Evolutionary conservation across 1,284 basidiomycete genomes (phyloP), one percentile per base, ranked within the genome.

Genomic region (Singerocomus rubriflavus): DNA sequence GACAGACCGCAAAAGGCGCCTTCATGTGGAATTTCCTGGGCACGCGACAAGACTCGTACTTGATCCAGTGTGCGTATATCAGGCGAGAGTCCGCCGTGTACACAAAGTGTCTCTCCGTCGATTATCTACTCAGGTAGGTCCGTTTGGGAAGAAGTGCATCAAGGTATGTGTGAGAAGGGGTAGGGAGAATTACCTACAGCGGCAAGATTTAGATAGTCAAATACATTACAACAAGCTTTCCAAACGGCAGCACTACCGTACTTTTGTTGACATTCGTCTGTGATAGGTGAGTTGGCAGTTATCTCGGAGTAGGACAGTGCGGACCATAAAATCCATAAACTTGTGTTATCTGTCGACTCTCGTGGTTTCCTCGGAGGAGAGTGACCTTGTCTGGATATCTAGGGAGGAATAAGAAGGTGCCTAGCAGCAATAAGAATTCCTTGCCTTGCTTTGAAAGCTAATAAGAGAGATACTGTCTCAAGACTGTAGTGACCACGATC

Each of bases 251-350:
- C 85, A 59, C 88, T 93, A 27, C 95, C 94, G 67, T 97, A 98
- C 69, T 97, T 98, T 70, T 93, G 89, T 71, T 95, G 93, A 63
- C 94, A 97, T 71, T 98, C 94, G 66, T 97, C 94, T 95, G 58
- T 14, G 11, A 2, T 25, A 11, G 27, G 30, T 59, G 29, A 33
- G 31, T 53, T 27, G 39, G 36, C 5, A 26, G 14, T 27, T 14
- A 11, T 25, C 43, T 10, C 29, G 10, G 33, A 40, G 36, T 5
- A 36, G 27, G 44, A 11, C 26, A 11, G 43, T 6, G 67, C 82
- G 52, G 50, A 93, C 93, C 93, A 66, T 98, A 98, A 71, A 98
- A 98, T 13, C 95, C 95, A 58, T 98, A 98, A 2, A 98, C 95
- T 65, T 98, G 95, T 1, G 96, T 98, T 61, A 98, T 98, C 67